phyloP scores from a whole-genome alignment of 2,329 filamentous ascomycete species.

The Stenocarpella maydis region DNA sequence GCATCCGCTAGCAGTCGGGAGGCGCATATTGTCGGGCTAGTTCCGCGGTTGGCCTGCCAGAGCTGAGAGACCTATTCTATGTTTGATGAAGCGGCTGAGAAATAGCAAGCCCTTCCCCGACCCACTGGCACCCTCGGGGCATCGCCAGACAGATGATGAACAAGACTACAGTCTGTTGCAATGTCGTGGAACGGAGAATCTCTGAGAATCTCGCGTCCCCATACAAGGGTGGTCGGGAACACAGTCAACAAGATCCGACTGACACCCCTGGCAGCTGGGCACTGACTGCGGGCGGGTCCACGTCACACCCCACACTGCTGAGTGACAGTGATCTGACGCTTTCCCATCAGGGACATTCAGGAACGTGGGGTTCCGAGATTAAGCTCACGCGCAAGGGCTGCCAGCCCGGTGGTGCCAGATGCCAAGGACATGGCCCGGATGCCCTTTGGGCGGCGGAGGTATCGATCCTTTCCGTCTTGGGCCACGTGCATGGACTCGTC shows the following conservation, averaged over 20 bases:
- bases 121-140: not conserved
- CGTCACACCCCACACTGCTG: slow-evolving; percentile 10
- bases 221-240: slow-evolving; percentile 3
- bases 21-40: not conserved
- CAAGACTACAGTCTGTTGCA: not conserved
- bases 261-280: slow-evolving; percentile 2
- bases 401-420: slow-evolving; percentile 38
- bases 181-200: not conserved
- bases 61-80: not conserved
- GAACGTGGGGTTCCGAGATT: slow-evolving; percentile 44
- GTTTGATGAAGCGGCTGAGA: slow-evolving; percentile 18
- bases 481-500: slow-evolving; percentile 7
- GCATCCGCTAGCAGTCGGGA: slow-evolving; percentile 10
- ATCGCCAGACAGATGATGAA: not conserved
- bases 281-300: no score
- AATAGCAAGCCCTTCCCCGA: not conserved
- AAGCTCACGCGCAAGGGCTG: slow-evolving; percentile 20
- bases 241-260: slow-evolving; percentile 18
- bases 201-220: not conserved
- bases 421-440: slow-evolving; percentile 32
- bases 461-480: slow-evolving; percentile 30
- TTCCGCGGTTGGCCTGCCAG: not conserved
- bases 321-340: slow-evolving; percentile 3
- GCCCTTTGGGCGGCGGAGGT: slow-evolving; percentile 38
- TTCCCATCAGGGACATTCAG: slow-evolving; percentile 43